Base-by-base conservation (phyloP, 1,139 yeast genomes). In the Suhomyces choctaworum region DNA sequence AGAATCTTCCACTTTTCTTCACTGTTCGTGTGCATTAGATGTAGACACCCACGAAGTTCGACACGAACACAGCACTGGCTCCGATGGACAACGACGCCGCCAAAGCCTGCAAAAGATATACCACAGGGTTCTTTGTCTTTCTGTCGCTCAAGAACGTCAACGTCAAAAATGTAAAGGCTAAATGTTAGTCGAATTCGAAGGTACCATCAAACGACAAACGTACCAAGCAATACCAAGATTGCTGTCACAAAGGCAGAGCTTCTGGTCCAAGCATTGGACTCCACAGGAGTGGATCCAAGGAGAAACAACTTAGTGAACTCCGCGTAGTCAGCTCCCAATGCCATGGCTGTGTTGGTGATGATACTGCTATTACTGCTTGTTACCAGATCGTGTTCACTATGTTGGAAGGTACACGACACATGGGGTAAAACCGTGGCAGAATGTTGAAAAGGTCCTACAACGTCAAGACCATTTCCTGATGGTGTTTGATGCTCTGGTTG, bases 11-110 rank as follows among this genome's bases (percentile, higher is more conserved):
- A 13, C 14, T 24, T 8, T n/a, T 21, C 23, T 27, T 22, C n/a
- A n/a, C n/a, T n/a, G n/a, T n/a, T n/a, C n/a, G n/a, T n/a, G n/a
- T n/a, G n/a, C 20, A 17, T 29, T 32, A 70, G 36, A 69, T 60
- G 45, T 69, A 68, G 4, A 70, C 76, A 19, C 76, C 76, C 29
- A 69, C 70, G 42, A 56, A 65, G 51, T 70, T 70, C 37, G 72
- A 58, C 17, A 67, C 56, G 46, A 62, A 59, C 12, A 69, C 52
- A 9, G 69, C 52, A 10, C 70, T 61, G 36, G 64, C 56, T 1
- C 72, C 75, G 37, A 70, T 55, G 15, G 73, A 52, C 12, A 64
- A 34, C 9, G 73, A 65, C 8, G 74, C 73, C 38, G 67, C 48
- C 20, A 58, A 32, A 2, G 71, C 64, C 46, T 60, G 58, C 30